Base-by-base conservation (phyloP, 2,329 filamentous ascomycete genomes). In the Aspergillus tamarii region DNA sequence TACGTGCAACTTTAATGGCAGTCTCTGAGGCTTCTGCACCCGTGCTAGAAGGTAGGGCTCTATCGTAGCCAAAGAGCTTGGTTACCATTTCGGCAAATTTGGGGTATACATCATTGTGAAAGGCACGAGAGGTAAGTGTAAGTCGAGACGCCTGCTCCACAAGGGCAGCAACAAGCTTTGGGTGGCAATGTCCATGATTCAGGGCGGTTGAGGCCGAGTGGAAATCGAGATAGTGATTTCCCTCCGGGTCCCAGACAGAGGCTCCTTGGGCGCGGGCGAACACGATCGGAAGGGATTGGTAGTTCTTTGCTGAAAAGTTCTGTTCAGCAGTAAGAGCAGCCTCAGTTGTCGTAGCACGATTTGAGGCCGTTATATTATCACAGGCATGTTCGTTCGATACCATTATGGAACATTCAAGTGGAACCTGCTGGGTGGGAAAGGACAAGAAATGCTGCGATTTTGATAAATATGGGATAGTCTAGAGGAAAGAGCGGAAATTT, bases 31-130 rank as follows among this genome's bases (percentile, higher is more conserved):
- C 94, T 82, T 98, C 94, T 26, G 94, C 94, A 64, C 94, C 94
- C 2, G 94, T 98, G 84, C 97, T 97, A 94, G 98, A 97, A 68
- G 94, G 94, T 78, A 98, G 82, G 36, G 97, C 93, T 94, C 97
- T 97, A 80, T 98, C 94, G 77, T 96, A 98, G 66, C 93, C 93
- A 77, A 97, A 97, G 76, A 92, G 89, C 69, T 88, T 82, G 71
- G 92, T 94, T 67, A 97, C 90, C 81, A 95, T 96, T 81, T 97
- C 90, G 8, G 94, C 94, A 85, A 96, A 98, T 68, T 91, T 89
- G 64, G 94, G 94, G 82, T 98, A 98, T 67, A 98, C 95, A 83
- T 98, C 94, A 78, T 98, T 99, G 86, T 98, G 90, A 83, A 98
- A 99, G 58, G 95, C 94, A 66, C 94, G 89, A 66, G 93, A 97